Base-by-base conservation (phyloP, 73 alveolate species). In the Paramecium sonneborni region DNA sequence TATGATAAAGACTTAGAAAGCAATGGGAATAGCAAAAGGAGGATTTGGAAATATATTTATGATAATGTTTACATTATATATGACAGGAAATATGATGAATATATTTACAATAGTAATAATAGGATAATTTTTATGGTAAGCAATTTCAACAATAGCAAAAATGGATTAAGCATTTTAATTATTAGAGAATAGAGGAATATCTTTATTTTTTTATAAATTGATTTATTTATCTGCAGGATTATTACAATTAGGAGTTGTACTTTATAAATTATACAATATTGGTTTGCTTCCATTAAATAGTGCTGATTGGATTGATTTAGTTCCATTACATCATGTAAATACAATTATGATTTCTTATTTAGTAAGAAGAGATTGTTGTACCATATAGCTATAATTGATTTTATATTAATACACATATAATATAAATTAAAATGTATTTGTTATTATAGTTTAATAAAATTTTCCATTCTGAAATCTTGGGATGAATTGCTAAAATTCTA, bases 231-330 rank as follows among this genome's bases (percentile, higher is more conserved):
- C 87, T 11, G 58, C 37, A 15, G 87, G 87, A 74, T 74, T 74
- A 74, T 28, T 37, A 8, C 10, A 74, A 39, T 12, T 37, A 6
- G 87, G 87, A 15, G 87, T 74, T 18, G 87, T 74, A 6, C 37
- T 34, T 28, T 74, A 74, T 74, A 74, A 74, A 74, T 37, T 74
- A 74, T 74, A 74, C 6, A 74, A 28, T 6, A 74, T 74, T 15
- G 87, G 87, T 18, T 34, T 74, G 20, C 57, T 74, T 34, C 87
- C 87, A 34, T 37, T 74, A 12, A 74, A 35, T 12, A 74, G 87
- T 74, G 87, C 87, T 28, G 87, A 74, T 35, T 74, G 87, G 87
- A 74, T 74, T 37, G 87, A 74, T 74, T 74, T 74, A n/a, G 87
- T 74, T 9, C 87, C 87, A 3, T 74, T 37, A 10, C 87, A 74